Conservation (phyloP, 768 basidiomycete genomes). For the Lactifluus rugatus region DNA sequence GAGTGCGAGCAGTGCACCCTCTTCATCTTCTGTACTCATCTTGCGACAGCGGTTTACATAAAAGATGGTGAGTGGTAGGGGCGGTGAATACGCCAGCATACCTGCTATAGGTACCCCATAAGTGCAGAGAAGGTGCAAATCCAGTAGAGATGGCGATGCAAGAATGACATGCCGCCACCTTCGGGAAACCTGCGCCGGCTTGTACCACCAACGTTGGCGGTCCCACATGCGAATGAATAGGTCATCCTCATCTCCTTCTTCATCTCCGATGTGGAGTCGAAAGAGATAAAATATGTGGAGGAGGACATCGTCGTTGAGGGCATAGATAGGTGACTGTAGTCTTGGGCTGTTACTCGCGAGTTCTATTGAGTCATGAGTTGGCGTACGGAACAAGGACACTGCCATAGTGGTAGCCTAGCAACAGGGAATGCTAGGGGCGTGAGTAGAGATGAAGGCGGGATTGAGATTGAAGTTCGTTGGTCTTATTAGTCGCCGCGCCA, state of each 20-base stretch:
- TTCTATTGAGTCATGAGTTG: too few species aligned
- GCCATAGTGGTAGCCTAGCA: too few species aligned
- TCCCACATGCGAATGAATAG: not conserved
- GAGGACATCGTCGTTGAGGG: not conserved
- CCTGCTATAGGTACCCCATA: not conserved
- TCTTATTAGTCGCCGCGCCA: too few species aligned
- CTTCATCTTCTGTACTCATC: not conserved
- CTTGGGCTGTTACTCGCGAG: not conserved
- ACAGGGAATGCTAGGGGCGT: too few species aligned
- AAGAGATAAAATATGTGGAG: not conserved
- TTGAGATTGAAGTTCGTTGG: too few species aligned
- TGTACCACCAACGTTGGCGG: not conserved
- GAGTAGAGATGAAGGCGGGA: too few species aligned
- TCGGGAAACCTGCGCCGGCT: not conserved
- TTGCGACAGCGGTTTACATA: not conserved
- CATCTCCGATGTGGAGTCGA: too few species aligned
- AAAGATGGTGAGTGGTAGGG: not conserved
- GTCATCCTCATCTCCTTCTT: too few species aligned
- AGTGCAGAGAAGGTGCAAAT: not conserved
- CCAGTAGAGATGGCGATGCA: not conserved
- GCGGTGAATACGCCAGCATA: not conserved
- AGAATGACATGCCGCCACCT: not conserved
- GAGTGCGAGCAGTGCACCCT: not conserved
- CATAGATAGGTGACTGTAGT: not conserved
- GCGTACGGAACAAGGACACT: too few species aligned